phyloP scores from a whole-genome alignment of 257 asterid genomes.

The Apocynum venetum region DNA sequence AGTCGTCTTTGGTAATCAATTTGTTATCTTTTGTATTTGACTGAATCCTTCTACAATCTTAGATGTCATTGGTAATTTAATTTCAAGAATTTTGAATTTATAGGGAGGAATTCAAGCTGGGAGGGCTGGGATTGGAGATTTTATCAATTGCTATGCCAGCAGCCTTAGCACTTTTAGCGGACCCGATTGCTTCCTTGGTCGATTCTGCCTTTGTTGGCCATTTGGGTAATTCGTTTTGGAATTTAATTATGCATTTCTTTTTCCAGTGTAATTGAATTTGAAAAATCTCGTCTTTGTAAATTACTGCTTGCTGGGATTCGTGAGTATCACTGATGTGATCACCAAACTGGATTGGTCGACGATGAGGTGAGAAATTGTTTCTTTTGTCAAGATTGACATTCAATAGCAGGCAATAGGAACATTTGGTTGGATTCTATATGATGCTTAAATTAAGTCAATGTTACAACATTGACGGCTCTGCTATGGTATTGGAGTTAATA shows the following conservation, averaged over 20 bases:
- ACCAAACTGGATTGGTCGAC: background rate
- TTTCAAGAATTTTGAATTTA: slow-evolving; percentile 18
- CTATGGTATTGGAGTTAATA: too few species aligned
- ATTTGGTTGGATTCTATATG: background rate
- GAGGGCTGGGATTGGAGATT: slow-evolving; percentile 66
- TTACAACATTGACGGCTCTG: background rate
- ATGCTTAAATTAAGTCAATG: background rate
- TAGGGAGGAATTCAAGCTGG: slow-evolving; percentile 56
- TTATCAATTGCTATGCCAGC: slow-evolving; percentile 85
- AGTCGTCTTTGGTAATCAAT: slow-evolving; percentile 32
- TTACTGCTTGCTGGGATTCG: background rate
- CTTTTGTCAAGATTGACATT: slow-evolving; percentile 1
- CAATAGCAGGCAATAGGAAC: background rate
- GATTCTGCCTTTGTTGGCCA: slow-evolving; percentile 93
- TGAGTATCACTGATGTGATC: background rate
- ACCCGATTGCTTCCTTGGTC: slow-evolving; percentile 77
- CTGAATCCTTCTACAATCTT: background rate
- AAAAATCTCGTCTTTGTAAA: background rate
- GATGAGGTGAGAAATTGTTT: background rate
- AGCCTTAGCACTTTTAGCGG: slow-evolving; percentile 89
- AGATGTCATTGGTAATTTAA: background rate
- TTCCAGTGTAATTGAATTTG: background rate
- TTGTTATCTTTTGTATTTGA: background rate
- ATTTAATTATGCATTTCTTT: background rate
- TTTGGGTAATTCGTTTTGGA: slow-evolving; percentile 47